A percentile compares a stretch with the other conserved stretches of the same genome.
These are phyloP conservation scores for Aspergillus viridinutans DNA, from an alignment of 2,329 filamentous ascomycete species.

Conservation along the genomic window DNA sequence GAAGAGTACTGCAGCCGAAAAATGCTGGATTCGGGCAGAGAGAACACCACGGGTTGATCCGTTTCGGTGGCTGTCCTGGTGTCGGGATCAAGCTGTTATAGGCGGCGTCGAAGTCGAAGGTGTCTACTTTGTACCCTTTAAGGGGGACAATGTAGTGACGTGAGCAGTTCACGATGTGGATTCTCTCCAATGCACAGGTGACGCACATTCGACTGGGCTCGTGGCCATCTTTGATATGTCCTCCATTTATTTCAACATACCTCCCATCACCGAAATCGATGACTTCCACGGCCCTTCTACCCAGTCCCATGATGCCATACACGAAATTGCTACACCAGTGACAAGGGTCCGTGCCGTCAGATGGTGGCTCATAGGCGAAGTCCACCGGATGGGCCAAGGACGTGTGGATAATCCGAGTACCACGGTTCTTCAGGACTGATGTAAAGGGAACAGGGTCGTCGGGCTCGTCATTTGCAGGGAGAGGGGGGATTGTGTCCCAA, in stretches of 20 bases:
- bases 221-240: conserved; percentile 30
- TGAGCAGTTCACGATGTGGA: conserved; percentile 34
- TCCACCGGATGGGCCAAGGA: conserved; percentile 38
- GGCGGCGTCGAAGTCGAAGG: conserved; percentile 23
- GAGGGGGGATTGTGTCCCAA: background rate
- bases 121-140: conserved; percentile 7
- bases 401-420: conserved; percentile 30
- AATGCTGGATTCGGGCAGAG: conserved; percentile 39
- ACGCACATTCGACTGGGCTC: conserved; percentile 37
- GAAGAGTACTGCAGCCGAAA: conserved; percentile 27
- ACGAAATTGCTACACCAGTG: conserved; percentile 39
- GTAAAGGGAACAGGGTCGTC: conserved; percentile 6
- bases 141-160: conserved; percentile 29
- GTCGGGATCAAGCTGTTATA: conserved; percentile 17
- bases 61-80: conserved; percentile 14
- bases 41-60: conserved; percentile 34
- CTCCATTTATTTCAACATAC: conserved; percentile 36
- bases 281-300: conserved; percentile 29
- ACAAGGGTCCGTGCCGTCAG: conserved; percentile 24
- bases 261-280: conserved; percentile 31
- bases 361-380: conserved; percentile 30
- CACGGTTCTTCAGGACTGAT: background rate
- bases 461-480: conserved; percentile 3
- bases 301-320: conserved; percentile 40
- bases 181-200: conserved; percentile 30